Evolutionary conservation across 257 asterid species (phyloP), one percentile per base, ranked within the genome.

Genomic region (Misopates orontium): DNA sequence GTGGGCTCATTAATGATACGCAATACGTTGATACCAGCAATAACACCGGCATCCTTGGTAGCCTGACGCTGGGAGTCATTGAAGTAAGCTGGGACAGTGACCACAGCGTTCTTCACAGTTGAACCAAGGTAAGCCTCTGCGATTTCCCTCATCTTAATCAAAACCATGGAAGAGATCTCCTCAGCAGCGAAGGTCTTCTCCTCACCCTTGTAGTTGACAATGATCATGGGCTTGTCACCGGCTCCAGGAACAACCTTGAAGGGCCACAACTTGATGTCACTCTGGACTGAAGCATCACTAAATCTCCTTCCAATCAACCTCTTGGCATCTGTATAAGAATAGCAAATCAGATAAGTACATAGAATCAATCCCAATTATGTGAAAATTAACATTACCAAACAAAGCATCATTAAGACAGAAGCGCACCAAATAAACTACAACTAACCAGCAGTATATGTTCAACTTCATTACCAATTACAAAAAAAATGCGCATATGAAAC

Each of bases 61-160:
- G 96, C 96, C 67, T 88, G 96, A 55, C 95, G 89, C 69, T 88
- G 95, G 24, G 96, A 88, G 47, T 88, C 96, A 17, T 86, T 86
- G 85, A 88, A 88, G 74, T 88, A 86, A 0, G 95, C 96, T 11
- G 96, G 96, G 8, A 88, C 95, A 6, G 95, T 88, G 14, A 88
- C 95, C 59, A 88, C 96, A 12, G 96, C 96, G 40, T 89, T 86
- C 80, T 89, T 89, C 18, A 89, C 72, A 2, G 88, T 50, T 5
- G 82, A 64, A 20, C 93, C 96, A 13, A 89, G 95, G 62, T 41
- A 86, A 0, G 96, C 96, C 42, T 89, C 95, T 0, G 96, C 96
- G 18, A 84, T 88, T 69, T 88, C 96, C 64, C 78, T 80, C 96
- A 86, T 88, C 70, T 88, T 88, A 0, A 84, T 81, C 53, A 89